Evolutionary conservation across 2,329 filamentous ascomycete genomes (phyloP).

Genomic region (Fusarium marasasianum): DNA sequence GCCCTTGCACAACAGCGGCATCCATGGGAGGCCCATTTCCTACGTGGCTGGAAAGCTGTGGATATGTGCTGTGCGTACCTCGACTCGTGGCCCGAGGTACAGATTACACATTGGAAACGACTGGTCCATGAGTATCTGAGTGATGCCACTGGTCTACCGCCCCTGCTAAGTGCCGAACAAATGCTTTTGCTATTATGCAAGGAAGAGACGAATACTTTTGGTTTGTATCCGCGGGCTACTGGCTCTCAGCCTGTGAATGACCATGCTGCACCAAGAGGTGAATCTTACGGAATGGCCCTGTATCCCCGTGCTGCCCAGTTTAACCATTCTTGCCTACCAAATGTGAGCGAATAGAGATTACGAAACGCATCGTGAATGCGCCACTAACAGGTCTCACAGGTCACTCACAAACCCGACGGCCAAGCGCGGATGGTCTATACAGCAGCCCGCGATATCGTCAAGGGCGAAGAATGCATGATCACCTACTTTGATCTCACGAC

Average conservation of each 20-base stretch:
- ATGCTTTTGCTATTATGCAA: constrained; percentile 41
- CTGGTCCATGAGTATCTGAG: constrained; percentile 37
- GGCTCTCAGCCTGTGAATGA: constrained; percentile 30
- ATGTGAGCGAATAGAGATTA: constrained; percentile 26
- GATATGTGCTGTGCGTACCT: constrained; percentile 43
- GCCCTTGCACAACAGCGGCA: neutral
- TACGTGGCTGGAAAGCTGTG: constrained; percentile 40
- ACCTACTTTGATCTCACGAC: constrained; percentile 42
- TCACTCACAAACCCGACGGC: constrained; percentile 39
- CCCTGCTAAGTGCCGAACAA: constrained; percentile 24
- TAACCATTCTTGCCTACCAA: constrained; percentile 45
- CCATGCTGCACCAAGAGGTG: constrained; percentile 27
- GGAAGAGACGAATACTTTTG: constrained; percentile 46
- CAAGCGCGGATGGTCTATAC: constrained; percentile 42
- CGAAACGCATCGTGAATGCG: fast-evolving
- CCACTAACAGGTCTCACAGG: constrained; percentile 16
- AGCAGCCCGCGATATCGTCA: constrained; percentile 36
- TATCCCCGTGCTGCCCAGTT: constrained; percentile 44
- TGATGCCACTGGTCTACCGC: constrained; percentile 26
- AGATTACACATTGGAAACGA: constrained; percentile 40
- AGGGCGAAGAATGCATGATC: constrained; percentile 42
- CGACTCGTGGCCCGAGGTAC: constrained; percentile 42
- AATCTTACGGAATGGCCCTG: constrained; percentile 40
- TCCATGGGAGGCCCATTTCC: constrained; percentile 30
- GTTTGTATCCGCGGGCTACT: constrained; percentile 38